Evolutionary conservation across 2,329 filamentous ascomycete genomes (phyloP).

Genomic region (Cladophialophora bantiana): DNA sequence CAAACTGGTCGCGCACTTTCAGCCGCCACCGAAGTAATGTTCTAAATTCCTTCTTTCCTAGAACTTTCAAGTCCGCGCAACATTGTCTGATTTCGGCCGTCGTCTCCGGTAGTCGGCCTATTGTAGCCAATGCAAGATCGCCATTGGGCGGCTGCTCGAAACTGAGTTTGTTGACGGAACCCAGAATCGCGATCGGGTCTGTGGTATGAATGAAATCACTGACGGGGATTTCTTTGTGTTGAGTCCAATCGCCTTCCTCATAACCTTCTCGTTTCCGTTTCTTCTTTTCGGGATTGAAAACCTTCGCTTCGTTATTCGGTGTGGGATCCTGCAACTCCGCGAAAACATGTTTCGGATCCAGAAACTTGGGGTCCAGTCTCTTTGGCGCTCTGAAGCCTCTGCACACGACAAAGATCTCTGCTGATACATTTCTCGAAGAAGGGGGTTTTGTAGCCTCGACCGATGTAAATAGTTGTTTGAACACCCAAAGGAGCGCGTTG

Average conservation of each 20-base stretch:
- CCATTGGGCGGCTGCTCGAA: constrained; percentile 81
- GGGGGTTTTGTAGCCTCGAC: constrained; percentile 98
- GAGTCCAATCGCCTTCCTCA: constrained; percentile 91
- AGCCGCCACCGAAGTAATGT: constrained; percentile 87
- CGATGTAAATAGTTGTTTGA: constrained; percentile 93
- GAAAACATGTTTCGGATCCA: constrained; percentile 89
- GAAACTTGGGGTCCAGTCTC: constrained; percentile 86
- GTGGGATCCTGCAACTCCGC: constrained; percentile 85
- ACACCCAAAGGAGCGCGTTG: constrained; percentile 93
- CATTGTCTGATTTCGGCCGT: constrained; percentile 80
- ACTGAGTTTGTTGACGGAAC: constrained; percentile 80
- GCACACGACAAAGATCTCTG: constrained; percentile 98
- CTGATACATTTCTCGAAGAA: constrained; percentile 92
- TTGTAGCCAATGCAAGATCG: constrained; percentile 83
- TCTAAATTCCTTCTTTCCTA: constrained; percentile 95
- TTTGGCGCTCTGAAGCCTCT: constrained; percentile 95
- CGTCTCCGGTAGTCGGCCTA: constrained; percentile 86
- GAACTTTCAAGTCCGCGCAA: constrained; percentile 83
- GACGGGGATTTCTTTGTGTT: constrained; percentile 86
- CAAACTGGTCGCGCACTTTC: constrained; percentile 88
- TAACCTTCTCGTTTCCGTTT: constrained; percentile 98
- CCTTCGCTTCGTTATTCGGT: constrained; percentile 96
- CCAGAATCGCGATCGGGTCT: constrained; percentile 92
- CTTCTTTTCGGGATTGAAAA: constrained; percentile 96
- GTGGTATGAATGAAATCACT: constrained; percentile 93